Conservation (phyloP, 768 basidiomycete genomes). For the Tephrocybe sp. region DNA sequence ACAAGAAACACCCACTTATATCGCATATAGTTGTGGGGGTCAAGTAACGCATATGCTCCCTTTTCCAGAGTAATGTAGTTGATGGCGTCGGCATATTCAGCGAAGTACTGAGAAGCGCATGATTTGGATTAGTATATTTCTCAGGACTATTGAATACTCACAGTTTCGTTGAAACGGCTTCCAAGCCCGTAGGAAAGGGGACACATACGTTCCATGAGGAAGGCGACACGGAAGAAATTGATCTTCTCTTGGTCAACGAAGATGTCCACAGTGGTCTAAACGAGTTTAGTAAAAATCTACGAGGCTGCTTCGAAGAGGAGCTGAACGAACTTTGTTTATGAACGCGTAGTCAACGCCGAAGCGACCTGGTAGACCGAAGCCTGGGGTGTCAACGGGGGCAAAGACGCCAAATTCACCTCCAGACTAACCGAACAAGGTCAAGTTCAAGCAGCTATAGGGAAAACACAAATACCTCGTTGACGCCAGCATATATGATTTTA, state of each 20-base stretch:
- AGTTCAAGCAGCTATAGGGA: neutral
- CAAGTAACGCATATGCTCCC: slow-evolving; percentile 41
- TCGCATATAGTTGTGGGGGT: slow-evolving; percentile 49
- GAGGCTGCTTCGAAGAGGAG: neutral
- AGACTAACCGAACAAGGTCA: slow-evolving; percentile 29
- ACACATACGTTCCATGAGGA: slow-evolving; percentile 46
- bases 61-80: slow-evolving; percentile 41
- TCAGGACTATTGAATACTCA: slow-evolving; percentile 9
- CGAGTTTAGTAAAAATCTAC: neutral
- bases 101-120: slow-evolving; percentile 31
- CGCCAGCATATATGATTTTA: slow-evolving; percentile 43
- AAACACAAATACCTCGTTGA: slow-evolving; percentile 35
- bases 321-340: slow-evolving; percentile 40
- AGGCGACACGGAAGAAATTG: slow-evolving; percentile 48
- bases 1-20: slow-evolving; percentile 36
- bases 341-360: slow-evolving; percentile 44
- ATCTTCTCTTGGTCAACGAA: slow-evolving; percentile 47
- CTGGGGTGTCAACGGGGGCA: slow-evolving; percentile 28
- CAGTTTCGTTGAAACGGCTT: slow-evolving; percentile 43
- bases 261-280: slow-evolving; percentile 41
- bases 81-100: slow-evolving; percentile 39
- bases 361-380: slow-evolving; percentile 41
- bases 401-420: slow-evolving; percentile 47
- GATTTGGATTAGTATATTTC: neutral
- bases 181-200: slow-evolving; percentile 38